phyloP scores from a whole-genome alignment of 192 early-diverging fungal species.

The Linnemannia zychae region DNA sequence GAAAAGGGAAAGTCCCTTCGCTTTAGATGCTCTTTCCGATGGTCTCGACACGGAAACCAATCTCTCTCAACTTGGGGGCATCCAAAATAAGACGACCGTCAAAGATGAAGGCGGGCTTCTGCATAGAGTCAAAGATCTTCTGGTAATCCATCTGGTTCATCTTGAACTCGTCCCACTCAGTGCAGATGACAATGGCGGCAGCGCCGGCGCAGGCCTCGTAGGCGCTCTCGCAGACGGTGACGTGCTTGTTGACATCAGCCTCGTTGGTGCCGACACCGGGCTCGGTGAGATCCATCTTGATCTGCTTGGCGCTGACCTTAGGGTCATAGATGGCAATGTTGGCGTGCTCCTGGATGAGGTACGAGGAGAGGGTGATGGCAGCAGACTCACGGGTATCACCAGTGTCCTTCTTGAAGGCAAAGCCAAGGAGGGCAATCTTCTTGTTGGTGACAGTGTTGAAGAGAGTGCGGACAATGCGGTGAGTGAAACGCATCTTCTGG shows the following conservation, averaged over 20 bases:
- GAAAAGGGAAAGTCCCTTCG: neutral
- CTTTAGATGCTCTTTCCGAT: constrained; percentile 66
- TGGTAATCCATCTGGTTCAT: constrained; percentile 71
- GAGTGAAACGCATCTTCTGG: constrained; percentile 84
- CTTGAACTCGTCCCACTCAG: constrained; percentile 94
- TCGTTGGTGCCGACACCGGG: constrained; percentile 60
- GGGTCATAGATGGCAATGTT: constrained; percentile 87
- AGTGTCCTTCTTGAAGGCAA: constrained; percentile 94
- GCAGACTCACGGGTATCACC: constrained; percentile 91
- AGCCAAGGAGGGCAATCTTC: constrained; percentile 82
- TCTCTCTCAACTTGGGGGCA: constrained; percentile 66
- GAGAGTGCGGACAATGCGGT: constrained; percentile 71
- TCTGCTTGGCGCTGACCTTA: constrained; percentile 81
- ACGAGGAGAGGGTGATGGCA: constrained; percentile 82
- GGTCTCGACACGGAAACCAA: constrained; percentile 82
- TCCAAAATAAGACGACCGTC: constrained; percentile 89
- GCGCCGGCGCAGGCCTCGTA: constrained; percentile 77
- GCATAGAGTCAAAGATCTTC: constrained; percentile 74
- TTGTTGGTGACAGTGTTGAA: constrained; percentile 84
- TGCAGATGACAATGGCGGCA: constrained; percentile 84
- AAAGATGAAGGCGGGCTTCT: constrained; percentile 89
- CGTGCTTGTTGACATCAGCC: constrained; percentile 63
- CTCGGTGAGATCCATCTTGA: constrained; percentile 70
- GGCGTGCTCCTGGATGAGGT: constrained; percentile 81
- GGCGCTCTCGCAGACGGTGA: constrained; percentile 70